A percentile compares a stretch with the other conserved stretches of the same genome.
Conservation (phyloP, 2,329 filamentous ascomycete species). For the Botryosphaeria dothidea region DNA sequence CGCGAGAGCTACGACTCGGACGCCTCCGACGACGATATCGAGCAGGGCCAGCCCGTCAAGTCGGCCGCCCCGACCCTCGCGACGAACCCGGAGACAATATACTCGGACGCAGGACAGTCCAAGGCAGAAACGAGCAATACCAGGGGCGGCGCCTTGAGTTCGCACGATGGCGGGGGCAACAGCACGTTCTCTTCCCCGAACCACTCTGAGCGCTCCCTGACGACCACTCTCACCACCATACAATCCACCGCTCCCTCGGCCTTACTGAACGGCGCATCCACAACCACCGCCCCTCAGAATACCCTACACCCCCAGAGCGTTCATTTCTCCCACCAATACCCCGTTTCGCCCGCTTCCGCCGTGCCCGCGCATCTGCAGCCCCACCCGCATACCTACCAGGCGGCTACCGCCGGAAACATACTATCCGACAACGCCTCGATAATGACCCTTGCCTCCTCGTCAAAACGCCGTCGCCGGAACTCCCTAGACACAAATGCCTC, state of each 20-base stretch:
- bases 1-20: slow-evolving; percentile 60
- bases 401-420: slow-evolving; percentile 79
- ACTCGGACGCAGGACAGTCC: slow-evolving; percentile 74
- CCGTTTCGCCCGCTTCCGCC: slow-evolving; percentile 64
- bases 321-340: slow-evolving; percentile 61
- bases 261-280: slow-evolving; percentile 38
- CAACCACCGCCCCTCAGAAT: slow-evolving; percentile 31
- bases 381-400: slow-evolving; percentile 68
- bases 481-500: slow-evolving; percentile 86
- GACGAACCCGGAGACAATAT: slow-evolving; percentile 76
- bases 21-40: slow-evolving; percentile 42
- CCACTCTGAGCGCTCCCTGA: slow-evolving; percentile 76
- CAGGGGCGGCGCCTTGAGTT: slow-evolving; percentile 57
- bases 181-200: slow-evolving; percentile 82
- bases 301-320: slow-evolving; percentile 35
- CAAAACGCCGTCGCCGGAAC: slow-evolving; percentile 72
- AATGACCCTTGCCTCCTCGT: slow-evolving; percentile 79
- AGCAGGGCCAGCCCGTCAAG: slow-evolving; percentile 59
- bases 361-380: slow-evolving; percentile 70
- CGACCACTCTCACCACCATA: slow-evolving; percentile 82
- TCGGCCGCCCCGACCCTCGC: slow-evolving; percentile 78
- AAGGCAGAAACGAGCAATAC: slow-evolving; percentile 79
- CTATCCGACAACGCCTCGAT: slow-evolving; percentile 85
- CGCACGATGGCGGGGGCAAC: slow-evolving; percentile 61
- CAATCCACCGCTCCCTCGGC: slow-evolving; percentile 69